Percentiles rank a stretch among this genome's conserved stretches.
These are phyloP conservation scores for Exobasidium cylindrosporum DNA, from an alignment of 1,284 basidiomycete genomes.

Conservation along the genomic window DNA sequence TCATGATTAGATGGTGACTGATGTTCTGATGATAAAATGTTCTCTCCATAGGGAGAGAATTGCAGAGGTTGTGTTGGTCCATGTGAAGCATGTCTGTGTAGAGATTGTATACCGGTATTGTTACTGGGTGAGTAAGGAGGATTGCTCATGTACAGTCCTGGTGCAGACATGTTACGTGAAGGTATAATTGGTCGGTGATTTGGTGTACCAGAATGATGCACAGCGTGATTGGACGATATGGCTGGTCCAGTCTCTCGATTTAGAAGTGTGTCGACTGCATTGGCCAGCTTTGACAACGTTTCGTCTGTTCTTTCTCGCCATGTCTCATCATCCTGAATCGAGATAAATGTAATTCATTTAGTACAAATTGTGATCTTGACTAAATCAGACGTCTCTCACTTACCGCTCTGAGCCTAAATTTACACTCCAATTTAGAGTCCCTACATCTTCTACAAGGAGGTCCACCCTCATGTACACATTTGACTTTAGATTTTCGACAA, in stretches of 20 bases:
- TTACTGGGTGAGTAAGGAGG: not conserved
- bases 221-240: constrained; percentile 19
- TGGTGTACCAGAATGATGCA: constrained; percentile 6
- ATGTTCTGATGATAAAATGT: not conserved
- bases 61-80: not conserved
- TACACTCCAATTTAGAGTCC: constrained; percentile 40
- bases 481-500: constrained; percentile 38
- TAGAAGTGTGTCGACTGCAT: constrained; percentile 34
- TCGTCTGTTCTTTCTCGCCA: constrained; percentile 37
- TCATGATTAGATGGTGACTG: not conserved
- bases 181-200: constrained; percentile 6
- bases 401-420: constrained; percentile 38
- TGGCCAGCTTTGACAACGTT: constrained; percentile 25
- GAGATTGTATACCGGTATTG: not conserved
- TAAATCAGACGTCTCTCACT: no score
- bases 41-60: not conserved
- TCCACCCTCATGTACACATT: constrained; percentile 41
- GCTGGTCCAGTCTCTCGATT: constrained; percentile 13
- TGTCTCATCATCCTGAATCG: not conserved
- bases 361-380: no score
- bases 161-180: not conserved
- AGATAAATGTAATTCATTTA: no score
- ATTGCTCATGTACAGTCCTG: not conserved
- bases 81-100: not conserved
- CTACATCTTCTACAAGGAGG: constrained; percentile 43